Evolutionary conservation across 106 monocot genomes (phyloP).

Genomic region (Alisma plantagoaquatica): DNA sequence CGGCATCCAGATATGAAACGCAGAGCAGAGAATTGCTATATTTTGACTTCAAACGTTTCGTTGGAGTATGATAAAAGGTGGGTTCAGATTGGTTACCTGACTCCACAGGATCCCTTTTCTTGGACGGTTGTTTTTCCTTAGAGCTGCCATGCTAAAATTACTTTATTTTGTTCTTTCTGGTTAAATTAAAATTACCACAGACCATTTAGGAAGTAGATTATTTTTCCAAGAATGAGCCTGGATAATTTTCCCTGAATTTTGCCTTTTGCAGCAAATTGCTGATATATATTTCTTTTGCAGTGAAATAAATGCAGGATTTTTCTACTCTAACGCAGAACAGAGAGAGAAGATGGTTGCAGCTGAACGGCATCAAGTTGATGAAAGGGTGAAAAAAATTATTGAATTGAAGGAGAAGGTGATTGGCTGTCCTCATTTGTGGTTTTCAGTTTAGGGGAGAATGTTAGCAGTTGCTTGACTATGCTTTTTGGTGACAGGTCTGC

Average conservation of each 20-base stretch:
- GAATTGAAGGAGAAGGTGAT: conserved; percentile 91
- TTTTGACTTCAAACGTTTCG: conserved; percentile 94
- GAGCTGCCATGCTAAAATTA: too few species aligned
- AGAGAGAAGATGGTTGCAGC: conserved; percentile 98
- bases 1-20: conserved; percentile 95
- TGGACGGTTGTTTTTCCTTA: too few species aligned
- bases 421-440: neutral
- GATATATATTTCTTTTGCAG: conserved; percentile 31
- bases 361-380: conserved; percentile 93
- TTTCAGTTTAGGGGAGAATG: neutral
- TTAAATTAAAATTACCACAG: too few species aligned
- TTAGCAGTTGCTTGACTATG: neutral
- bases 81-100: too few species aligned
- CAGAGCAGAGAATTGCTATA: conserved; percentile 87
- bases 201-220: neutral
- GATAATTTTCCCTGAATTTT: too few species aligned
- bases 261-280: too few species aligned
- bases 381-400: conserved; percentile 76
- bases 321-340: conserved; percentile 96
- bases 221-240: neutral
- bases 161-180: too few species aligned
- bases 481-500: conserved; percentile 45
- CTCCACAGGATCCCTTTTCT: too few species aligned
- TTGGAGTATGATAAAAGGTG: conserved; percentile 99
- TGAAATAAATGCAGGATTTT: conserved; percentile 99